Percentiles rank a stretch among this genome's conserved stretches.
These are phyloP conservation scores for Handroanthus guayacan DNA, from an alignment of 257 asterid species.

Conservation along the genomic window DNA sequence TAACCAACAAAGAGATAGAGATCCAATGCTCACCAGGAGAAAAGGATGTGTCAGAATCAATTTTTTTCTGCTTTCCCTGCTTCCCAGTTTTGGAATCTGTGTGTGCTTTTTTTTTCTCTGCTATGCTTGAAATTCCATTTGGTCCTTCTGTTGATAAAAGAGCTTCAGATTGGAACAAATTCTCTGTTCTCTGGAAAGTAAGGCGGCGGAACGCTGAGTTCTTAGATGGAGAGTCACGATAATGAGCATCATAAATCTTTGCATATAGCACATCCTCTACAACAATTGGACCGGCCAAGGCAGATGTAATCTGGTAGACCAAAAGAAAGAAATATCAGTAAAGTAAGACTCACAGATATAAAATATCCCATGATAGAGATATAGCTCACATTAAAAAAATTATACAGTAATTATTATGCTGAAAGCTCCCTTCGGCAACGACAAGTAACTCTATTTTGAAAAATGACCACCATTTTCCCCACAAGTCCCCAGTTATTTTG, in stretches of 20 bases:
- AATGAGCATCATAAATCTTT: conserved; percentile 54
- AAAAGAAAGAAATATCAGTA: conserved; percentile 13
- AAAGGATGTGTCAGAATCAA: conserved; percentile 34
- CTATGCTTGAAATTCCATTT: conserved; percentile 36
- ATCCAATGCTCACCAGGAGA: conserved; percentile 47
- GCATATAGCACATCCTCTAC: conserved; percentile 90
- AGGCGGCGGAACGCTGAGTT: conserved; percentile 81
- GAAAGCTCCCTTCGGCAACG: not conserved
- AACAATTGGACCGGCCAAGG: conserved; percentile 78
- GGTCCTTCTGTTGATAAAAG: conserved; percentile 57
- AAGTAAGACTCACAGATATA: not conserved
- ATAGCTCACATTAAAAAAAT: not conserved
- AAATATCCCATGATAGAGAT: not conserved
- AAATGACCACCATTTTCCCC: not conserved
- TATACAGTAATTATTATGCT: not conserved
- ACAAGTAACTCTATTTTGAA: not conserved
- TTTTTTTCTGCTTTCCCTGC: conserved; percentile 56
- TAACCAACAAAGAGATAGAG: conserved; percentile 24
- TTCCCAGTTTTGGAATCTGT: conserved; percentile 48
- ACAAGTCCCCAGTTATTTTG: not conserved
- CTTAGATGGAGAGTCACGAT: conserved; percentile 49
- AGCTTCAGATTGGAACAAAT: conserved; percentile 94
- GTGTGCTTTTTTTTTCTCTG: conserved; percentile 44
- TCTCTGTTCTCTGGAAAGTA: conserved; percentile 70
- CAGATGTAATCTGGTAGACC: conserved; percentile 67